Percentiles rank a stretch among this genome's conserved stretches.
Evolutionary conservation across 129 eudicot species (phyloP).

Genomic region (Tanacetum coccineum): DNA sequence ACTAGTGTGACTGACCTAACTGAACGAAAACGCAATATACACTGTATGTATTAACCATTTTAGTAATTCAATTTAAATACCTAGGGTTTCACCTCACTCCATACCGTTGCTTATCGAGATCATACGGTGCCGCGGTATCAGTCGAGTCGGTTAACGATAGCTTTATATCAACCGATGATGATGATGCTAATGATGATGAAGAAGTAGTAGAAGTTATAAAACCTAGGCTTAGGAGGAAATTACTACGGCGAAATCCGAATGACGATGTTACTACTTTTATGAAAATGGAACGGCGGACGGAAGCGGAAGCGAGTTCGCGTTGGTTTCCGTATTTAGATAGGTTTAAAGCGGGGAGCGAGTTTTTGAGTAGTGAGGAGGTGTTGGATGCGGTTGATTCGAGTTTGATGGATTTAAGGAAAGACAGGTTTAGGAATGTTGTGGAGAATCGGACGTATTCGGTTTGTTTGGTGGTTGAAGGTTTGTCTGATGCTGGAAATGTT

Average conservation of each 20-base stretch:
- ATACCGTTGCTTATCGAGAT: slow-evolving; percentile 19
- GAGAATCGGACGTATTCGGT: slow-evolving; percentile 67
- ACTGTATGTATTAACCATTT: no score
- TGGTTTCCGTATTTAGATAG: slow-evolving; percentile 86
- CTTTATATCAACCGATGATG: not conserved
- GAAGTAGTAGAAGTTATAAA: slow-evolving; percentile 22
- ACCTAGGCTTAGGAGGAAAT: slow-evolving; percentile 39
- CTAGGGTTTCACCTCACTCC: slow-evolving; percentile 36
- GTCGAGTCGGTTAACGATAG: slow-evolving; percentile 31
- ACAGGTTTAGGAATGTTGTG: slow-evolving; percentile 62
- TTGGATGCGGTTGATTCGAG: slow-evolving; percentile 68
- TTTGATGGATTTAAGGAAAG: slow-evolving; percentile 73
- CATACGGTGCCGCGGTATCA: slow-evolving; percentile 32
- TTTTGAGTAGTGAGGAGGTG: slow-evolving; percentile 63
- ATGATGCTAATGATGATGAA: not conserved
- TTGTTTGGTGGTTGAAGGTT: slow-evolving; percentile 91
- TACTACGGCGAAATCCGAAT: slow-evolving; percentile 43
- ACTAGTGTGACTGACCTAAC: no score
- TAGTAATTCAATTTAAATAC: not conserved
- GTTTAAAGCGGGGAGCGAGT: slow-evolving; percentile 40
- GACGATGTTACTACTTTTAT: slow-evolving; percentile 57
- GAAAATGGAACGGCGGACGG: slow-evolving; percentile 71
- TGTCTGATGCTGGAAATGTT: slow-evolving; percentile 90
- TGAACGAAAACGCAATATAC: no score
- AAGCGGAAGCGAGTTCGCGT: slow-evolving; percentile 17